Evolutionary conservation across 2,329 filamentous ascomycete species (phyloP), one percentile per base, ranked within the genome.

Genomic region (Chaetomium olivaceum): DNA sequence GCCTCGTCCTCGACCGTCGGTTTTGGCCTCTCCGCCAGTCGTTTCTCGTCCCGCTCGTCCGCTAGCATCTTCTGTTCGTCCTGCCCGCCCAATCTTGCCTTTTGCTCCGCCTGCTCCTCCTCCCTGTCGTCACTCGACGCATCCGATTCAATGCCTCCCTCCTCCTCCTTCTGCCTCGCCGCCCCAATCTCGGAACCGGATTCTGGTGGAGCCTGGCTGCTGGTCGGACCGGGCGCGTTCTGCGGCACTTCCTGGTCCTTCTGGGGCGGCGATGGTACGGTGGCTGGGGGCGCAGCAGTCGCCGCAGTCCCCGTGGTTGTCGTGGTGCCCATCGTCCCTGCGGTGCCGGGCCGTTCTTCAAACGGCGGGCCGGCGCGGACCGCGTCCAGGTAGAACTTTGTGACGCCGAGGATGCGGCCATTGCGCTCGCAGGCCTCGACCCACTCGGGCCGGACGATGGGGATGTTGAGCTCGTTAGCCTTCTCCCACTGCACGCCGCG

Each of bases 381-480:
- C 27, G 94, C 95, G 75, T 97, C 93, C 36, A 99, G 85, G 77
- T 99, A 99, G 79, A 97, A 99, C 72, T 93, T 93, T 72, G 95
- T 89, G 33, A 98, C 95, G 58, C 94, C 93, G 3, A 98, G 89
- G 69, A 99, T 96, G 66, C 93, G 88, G 54, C 94, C 94, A 77
- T 92, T 93, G 71, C 91, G 86, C 79, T 98, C 94, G 76, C 95
- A 99, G n/a, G 93, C 94, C 72, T 96, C 91, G 33, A 99, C 87
- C 95, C 95, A 99, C 77, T 99, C 95, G 23, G 95, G 95, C 48
- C 95, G 87, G 25, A 99, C 95, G 12, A 99, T 92, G 8, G 95
- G 95, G 62, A 99, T 96, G 77, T 98, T 99, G 87, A 93, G 96
- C 81, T 98, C 94, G 33, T 94, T 89, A 0, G 95, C 95, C 82